Conservation (phyloP, 495 filamentous ascomycete genomes). For the Annulohypoxylon maeteangense region DNA sequence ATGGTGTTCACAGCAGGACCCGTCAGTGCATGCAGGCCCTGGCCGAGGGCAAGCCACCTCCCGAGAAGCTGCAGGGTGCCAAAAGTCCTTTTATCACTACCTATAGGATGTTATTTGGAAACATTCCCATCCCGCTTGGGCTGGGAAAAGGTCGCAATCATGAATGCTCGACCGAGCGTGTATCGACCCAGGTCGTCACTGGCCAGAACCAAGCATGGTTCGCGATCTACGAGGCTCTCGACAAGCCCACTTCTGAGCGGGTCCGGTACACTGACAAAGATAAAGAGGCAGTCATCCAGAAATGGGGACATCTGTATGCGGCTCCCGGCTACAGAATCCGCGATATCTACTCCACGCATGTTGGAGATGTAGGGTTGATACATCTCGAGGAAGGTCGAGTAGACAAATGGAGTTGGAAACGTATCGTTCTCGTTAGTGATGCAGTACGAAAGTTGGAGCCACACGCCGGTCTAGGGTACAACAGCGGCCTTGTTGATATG, state of each 20-base stretch:
- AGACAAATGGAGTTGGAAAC: slow-evolving; percentile 52
- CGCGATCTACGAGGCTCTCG: slow-evolving; percentile 55
- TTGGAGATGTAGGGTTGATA: slow-evolving; percentile 41
- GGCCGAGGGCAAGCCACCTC: slow-evolving; percentile 40
- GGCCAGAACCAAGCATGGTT: slow-evolving; percentile 48
- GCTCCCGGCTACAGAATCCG: slow-evolving; percentile 48
- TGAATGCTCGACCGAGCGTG: slow-evolving; percentile 28
- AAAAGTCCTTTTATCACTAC: slow-evolving; percentile 45
- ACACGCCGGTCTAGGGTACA: slow-evolving; percentile 54
- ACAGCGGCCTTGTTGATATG: slow-evolving; percentile 55
- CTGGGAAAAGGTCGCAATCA: slow-evolving; percentile 23
- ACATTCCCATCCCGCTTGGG: slow-evolving; percentile 43
- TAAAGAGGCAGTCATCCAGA: slow-evolving; percentile 38
- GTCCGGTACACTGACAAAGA: slow-evolving; percentile 55
- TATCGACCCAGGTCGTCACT: slow-evolving; percentile 43
- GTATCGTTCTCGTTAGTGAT: slow-evolving; percentile 58
- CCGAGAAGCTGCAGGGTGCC: slow-evolving; percentile 30
- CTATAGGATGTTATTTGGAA: slow-evolving; percentile 46
- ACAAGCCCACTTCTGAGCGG: slow-evolving; percentile 51
- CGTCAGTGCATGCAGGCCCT: slow-evolving; percentile 55
- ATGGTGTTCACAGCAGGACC: slow-evolving; percentile 61
- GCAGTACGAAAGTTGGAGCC: slow-evolving; percentile 57
- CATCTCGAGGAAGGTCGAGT: slow-evolving; percentile 55
- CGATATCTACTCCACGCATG: slow-evolving; percentile 49
- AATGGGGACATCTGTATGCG: slow-evolving; percentile 48